These are phyloP conservation scores for Davidsoniella virescens DNA, from an alignment of 2,329 filamentous ascomycete species.

Conservation along the genomic window DNA sequence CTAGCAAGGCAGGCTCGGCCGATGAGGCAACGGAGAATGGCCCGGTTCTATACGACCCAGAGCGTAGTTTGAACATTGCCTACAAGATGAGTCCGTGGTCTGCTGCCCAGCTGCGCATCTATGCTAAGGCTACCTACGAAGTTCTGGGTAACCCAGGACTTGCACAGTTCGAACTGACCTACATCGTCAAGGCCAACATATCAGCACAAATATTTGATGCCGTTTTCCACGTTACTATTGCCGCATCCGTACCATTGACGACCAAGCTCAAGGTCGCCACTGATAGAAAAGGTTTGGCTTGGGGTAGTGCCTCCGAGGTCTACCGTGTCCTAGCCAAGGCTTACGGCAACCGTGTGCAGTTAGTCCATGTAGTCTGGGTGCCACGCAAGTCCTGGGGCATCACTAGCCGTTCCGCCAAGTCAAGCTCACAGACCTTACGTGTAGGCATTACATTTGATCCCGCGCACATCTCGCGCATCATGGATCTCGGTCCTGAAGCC, in stretches of 20 bases:
- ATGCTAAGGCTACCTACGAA: slow-evolving; percentile 58
- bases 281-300: slow-evolving; percentile 24
- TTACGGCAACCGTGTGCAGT: slow-evolving; percentile 55
- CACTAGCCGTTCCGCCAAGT: slow-evolving; percentile 12
- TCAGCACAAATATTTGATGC: slow-evolving; percentile 39
- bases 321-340: slow-evolving; percentile 53
- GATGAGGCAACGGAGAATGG: slow-evolving; percentile 28
- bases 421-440: slow-evolving; percentile 1
- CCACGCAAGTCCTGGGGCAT: slow-evolving; percentile 20
- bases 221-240: slow-evolving; percentile 23
- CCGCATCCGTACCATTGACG: slow-evolving; percentile 19
- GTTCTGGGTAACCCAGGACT: slow-evolving; percentile 57
- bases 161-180: slow-evolving; percentile 72
- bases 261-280: slow-evolving; percentile 8
- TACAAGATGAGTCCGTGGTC: slow-evolving; percentile 88
- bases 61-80: slow-evolving; percentile 60
- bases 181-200: slow-evolving; percentile 49
- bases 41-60: slow-evolving; percentile 66
- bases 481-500: slow-evolving; percentile 76
- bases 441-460: slow-evolving; percentile 60
- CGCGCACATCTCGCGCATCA: slow-evolving; percentile 52
- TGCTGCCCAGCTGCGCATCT: slow-evolving; percentile 53
- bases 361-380: slow-evolving; percentile 42
- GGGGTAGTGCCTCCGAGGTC: slow-evolving; percentile 37
- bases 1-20: slow-evolving; percentile 16